Conservation (phyloP, 1,284 basidiomycete genomes). For the Tilletia setariae region DNA sequence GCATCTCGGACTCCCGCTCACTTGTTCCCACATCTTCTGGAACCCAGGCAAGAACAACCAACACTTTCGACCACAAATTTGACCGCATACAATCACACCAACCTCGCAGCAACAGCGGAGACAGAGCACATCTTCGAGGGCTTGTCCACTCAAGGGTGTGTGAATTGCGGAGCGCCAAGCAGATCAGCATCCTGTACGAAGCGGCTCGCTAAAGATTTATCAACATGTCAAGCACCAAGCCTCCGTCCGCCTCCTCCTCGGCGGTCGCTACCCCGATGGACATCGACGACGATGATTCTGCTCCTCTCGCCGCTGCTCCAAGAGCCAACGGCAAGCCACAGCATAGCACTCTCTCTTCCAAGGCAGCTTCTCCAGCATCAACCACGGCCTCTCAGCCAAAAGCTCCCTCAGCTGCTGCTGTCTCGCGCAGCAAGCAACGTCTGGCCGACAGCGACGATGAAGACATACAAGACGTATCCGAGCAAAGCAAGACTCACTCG, state of each 20-base stretch:
- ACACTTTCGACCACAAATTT: neutral
- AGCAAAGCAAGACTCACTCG: conserved; percentile 53
- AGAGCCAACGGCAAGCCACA: neutral
- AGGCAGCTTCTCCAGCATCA: neutral
- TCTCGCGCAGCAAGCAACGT: conserved; percentile 2
- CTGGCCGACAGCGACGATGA: conserved; percentile 10
- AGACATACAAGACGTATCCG: conserved; percentile 27
- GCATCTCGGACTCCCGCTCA: too few relatives aligned
- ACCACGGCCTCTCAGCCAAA: neutral
- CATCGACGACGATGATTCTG: neutral
- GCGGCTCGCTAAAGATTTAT: too few relatives aligned
- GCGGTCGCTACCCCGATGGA: conserved; percentile 5
- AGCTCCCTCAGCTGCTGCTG: neutral
- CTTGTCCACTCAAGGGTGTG: neutral
- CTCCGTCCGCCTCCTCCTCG: neutral
- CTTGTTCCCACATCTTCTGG: neutral
- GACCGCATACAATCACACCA: neutral
- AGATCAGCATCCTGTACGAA: too few relatives aligned
- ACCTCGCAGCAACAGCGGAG: neutral
- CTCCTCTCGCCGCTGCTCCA: neutral
- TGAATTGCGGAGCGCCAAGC: too few relatives aligned
- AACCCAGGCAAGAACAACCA: neutral
- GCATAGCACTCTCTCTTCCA: neutral
- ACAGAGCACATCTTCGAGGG: neutral
- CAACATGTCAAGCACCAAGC: neutral